A percentile compares a stretch with the other conserved stretches of the same genome.
Conservation (phyloP, 805 yeast species). For the Yarrowia hollandica region DNA sequence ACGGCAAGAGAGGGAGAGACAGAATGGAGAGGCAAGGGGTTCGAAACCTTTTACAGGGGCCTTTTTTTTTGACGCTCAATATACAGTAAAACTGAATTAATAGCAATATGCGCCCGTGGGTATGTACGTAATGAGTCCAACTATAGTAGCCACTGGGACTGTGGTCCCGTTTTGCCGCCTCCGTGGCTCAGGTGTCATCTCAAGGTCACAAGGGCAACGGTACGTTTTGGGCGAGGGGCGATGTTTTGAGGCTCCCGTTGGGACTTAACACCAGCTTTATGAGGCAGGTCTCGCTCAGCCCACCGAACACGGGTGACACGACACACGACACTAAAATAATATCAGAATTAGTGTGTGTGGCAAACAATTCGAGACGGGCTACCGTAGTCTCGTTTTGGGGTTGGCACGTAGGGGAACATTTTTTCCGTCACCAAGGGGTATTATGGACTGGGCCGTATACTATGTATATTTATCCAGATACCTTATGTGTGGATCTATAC, state of each 20-base stretch:
- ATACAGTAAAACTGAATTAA: not conserved
- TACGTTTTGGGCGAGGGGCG: not conserved
- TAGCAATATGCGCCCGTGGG: no score
- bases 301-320: slow-evolving; percentile 16
- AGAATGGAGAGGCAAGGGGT: not conserved
- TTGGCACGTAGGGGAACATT: no score
- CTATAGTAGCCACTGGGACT: not conserved
- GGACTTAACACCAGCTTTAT: not conserved
- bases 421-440: no score
- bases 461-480: no score
- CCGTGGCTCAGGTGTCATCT: not conserved
- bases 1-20: not conserved
- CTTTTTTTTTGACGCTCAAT: not conserved
- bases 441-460: no score
- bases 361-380: slow-evolving; percentile 17
- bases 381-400: not conserved
- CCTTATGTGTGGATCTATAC: no score
- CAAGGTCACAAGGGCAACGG: not conserved
- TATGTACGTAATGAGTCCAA: not conserved
- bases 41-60: not conserved
- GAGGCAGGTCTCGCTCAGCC: slow-evolving; percentile 7
- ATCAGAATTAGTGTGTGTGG: slow-evolving; percentile 4
- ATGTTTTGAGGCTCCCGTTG: not conserved
- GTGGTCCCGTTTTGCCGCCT: not conserved
- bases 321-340: slow-evolving; percentile 17